A percentile compares a stretch with the other conserved stretches of the same genome.
These are phyloP conservation scores for Leccinum longicurvipes DNA, from an alignment of 768 basidiomycete genomes.

Conservation along the genomic window DNA sequence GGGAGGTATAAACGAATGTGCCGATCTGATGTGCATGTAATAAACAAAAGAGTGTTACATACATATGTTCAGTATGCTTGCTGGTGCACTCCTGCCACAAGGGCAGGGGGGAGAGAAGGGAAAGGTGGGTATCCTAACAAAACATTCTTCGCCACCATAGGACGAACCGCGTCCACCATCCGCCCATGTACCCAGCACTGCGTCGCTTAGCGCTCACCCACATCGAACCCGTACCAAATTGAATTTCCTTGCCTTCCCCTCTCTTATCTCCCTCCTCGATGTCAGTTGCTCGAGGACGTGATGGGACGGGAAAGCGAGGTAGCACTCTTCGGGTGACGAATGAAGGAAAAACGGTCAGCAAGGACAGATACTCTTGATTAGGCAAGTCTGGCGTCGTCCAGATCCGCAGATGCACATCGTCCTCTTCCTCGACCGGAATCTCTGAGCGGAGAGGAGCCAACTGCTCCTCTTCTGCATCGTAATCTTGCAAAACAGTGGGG, in stretches of 20 bases:
- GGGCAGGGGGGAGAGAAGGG: not conserved
- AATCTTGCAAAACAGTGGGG: constrained; percentile 33
- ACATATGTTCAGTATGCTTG: constrained; percentile 34
- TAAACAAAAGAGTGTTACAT: constrained; percentile 34
- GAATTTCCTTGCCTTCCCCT: constrained; percentile 53
- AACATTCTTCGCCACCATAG: constrained; percentile 80
- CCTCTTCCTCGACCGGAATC: constrained; percentile 30
- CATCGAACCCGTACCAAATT: constrained; percentile 81
- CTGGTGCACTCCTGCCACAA: constrained; percentile 4
- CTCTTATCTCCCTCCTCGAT: constrained; percentile 67
- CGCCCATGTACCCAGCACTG: constrained; percentile 64
- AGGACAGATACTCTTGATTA: constrained; percentile 67
- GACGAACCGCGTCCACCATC: constrained; percentile 76
- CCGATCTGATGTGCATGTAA: constrained; percentile 20
- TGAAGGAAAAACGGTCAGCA: constrained; percentile 72
- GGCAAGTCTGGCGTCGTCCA: constrained; percentile 81
- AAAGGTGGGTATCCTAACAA: constrained; percentile 46
- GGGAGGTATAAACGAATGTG: constrained; percentile 24
- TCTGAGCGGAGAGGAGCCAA: constrained; percentile 34
- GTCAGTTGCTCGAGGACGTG: constrained; percentile 44
- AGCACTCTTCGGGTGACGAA: constrained; percentile 69
- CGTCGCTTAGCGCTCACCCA: constrained; percentile 67
- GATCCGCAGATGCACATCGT: constrained; percentile 59
- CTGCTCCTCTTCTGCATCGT: constrained; percentile 33
- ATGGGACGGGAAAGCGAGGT: constrained; percentile 60